Percentiles rank a stretch among this genome's conserved stretches.
These are phyloP conservation scores for Agaricus sinodeliciosus DNA, from an alignment of 768 basidiomycete genomes.

Conservation along the genomic window DNA sequence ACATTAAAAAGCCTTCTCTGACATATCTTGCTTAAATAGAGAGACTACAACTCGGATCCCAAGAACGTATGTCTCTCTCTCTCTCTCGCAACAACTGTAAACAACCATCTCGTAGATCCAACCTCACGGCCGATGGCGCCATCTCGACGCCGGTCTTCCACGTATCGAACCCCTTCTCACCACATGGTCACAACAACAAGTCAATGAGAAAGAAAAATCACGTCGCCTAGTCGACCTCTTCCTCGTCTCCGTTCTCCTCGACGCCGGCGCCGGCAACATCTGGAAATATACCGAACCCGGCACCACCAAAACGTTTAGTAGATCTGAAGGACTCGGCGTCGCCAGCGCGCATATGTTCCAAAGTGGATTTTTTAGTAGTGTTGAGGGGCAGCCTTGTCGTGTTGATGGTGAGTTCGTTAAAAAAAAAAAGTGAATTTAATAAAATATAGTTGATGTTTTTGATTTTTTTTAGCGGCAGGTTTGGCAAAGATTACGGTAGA, in stretches of 20 bases:
- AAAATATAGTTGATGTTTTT: too few relatives aligned
- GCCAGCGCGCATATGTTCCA: conserved; percentile 90
- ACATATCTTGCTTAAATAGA: background rate
- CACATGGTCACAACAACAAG: conserved; percentile 43
- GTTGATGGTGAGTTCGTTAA: conserved; percentile 64
- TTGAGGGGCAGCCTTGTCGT: conserved; percentile 49
- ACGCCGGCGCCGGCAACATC: conserved; percentile 83
- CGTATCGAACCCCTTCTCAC: conserved; percentile 48
- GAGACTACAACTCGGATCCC: conserved; percentile 9
- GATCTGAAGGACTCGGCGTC: conserved; percentile 83
- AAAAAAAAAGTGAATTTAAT: background rate
- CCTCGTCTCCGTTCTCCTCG: conserved; percentile 85
- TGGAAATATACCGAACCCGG: conserved; percentile 72
- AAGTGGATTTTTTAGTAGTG: conserved; percentile 74
- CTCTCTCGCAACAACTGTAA: background rate
- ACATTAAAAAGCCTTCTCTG: background rate
- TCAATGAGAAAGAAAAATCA: conserved; percentile 52
- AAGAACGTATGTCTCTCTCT: conserved; percentile 36
- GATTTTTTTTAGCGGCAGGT: conserved; percentile 48
- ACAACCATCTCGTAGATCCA: conserved; percentile 49
- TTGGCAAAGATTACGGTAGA: conserved; percentile 58
- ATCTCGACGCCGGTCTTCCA: conserved; percentile 58
- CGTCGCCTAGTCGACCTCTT: conserved; percentile 85
- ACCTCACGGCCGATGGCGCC: conserved; percentile 87
- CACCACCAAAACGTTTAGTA: conserved; percentile 45